A percentile compares a stretch with the other conserved stretches of the same genome.
Evolutionary conservation across 768 basidiomycete genomes (phyloP).

Genomic region (Scleroderma bovista): DNA sequence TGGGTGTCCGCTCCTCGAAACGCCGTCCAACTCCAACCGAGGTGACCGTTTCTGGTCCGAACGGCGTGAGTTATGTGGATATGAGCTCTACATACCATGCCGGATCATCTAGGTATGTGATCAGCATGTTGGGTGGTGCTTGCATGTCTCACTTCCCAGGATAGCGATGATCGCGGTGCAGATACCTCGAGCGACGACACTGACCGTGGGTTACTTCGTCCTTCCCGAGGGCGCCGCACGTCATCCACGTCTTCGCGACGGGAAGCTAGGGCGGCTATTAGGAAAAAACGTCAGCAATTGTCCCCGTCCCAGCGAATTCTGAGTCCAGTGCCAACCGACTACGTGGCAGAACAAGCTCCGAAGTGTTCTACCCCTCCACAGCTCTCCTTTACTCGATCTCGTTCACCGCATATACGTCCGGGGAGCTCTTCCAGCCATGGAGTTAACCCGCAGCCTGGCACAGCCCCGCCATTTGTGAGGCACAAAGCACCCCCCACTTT

Average conservation of each 20-base stretch:
- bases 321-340: constrained; percentile 23
- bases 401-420: constrained; percentile 51
- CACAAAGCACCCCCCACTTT: constrained; percentile 24
- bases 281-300: constrained; percentile 25
- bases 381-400: constrained; percentile 63
- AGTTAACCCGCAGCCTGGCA: constrained; percentile 32
- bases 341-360: constrained; percentile 28
- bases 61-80: constrained; percentile 39
- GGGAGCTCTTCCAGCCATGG: constrained; percentile 30
- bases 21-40: constrained; percentile 23
- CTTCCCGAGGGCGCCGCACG: constrained; percentile 39
- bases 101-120: constrained; percentile 68
- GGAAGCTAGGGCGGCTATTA: constrained; percentile 18
- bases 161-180: constrained; percentile 44
- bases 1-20: constrained; percentile 22
- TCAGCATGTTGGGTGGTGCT: constrained; percentile 2
- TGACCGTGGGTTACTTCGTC: constrained; percentile 42
- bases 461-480: constrained; percentile 40
- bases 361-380: constrained; percentile 33
- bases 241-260: constrained; percentile 28
- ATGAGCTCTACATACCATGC: constrained; percentile 88
- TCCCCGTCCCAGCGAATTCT: constrained; percentile 18
- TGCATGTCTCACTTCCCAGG: constrained; percentile 12
- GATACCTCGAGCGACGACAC: constrained; percentile 56
- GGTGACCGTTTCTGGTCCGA: constrained; percentile 11